These are phyloP conservation scores for Acanthamoeba royreba DNA, from an alignment of 208 protist species.

Conservation along the genomic window DNA sequence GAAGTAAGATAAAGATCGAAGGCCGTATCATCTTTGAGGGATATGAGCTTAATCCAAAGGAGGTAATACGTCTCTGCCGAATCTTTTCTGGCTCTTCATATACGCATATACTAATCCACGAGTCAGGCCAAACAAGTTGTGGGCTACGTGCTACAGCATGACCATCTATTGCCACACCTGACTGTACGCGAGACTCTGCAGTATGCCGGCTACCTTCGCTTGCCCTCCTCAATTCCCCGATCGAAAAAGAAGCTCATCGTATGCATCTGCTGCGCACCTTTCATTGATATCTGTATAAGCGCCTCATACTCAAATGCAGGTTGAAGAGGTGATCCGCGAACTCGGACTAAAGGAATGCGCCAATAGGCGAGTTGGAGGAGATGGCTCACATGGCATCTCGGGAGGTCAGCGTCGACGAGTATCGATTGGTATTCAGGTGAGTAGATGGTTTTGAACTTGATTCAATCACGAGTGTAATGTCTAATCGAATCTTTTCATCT, in stretches of 20 bases:
- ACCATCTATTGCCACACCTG: not conserved
- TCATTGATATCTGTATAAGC: not conserved
- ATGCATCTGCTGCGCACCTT: not conserved
- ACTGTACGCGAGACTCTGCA: not conserved
- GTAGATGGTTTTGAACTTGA: not conserved
- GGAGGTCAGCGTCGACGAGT: slow-evolving; percentile 63
- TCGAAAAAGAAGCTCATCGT: slow-evolving; percentile 16
- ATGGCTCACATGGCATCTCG: not conserved
- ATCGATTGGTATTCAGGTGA: slow-evolving; percentile 66
- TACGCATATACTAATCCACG: not conserved
- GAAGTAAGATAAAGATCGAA: not conserved
- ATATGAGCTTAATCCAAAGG: not conserved
- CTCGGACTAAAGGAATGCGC: not conserved
- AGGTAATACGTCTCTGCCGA: not conserved
- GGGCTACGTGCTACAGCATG: slow-evolving; percentile 17
- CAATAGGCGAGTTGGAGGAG: not conserved
- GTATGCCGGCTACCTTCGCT: not conserved
- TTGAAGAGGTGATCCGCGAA: slow-evolving; percentile 11
- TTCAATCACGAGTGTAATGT: too few relatives aligned
- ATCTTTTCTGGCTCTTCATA: not conserved
- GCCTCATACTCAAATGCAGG: not conserved
- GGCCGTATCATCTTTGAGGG: slow-evolving; percentile 7
- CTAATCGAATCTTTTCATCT: too few relatives aligned
- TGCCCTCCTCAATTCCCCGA: not conserved
- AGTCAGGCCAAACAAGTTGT: not conserved